These are phyloP conservation scores for Penicillium pancosmium DNA, from an alignment of 495 filamentous ascomycete genomes.

Conservation along the genomic window DNA sequence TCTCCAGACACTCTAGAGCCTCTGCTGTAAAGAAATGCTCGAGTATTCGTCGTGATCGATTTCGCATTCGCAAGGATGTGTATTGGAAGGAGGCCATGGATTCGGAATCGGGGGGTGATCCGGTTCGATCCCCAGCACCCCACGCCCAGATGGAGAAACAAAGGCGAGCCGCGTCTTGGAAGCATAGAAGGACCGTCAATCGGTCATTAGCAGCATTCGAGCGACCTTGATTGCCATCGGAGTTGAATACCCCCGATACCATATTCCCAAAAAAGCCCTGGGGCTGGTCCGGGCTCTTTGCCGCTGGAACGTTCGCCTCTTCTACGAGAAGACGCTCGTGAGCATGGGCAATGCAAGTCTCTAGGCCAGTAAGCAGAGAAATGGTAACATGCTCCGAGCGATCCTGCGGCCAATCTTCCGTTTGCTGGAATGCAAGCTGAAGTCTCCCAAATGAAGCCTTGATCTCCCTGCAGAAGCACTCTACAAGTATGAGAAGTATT, in stretches of 20 bases:
- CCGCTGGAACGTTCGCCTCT: constrained; percentile 64
- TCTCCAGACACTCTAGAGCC: constrained; percentile 93
- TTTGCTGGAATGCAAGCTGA: constrained; percentile 49
- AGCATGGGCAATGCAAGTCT: constrained; percentile 83
- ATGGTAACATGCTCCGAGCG: constrained; percentile 57
- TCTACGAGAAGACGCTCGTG: constrained; percentile 82
- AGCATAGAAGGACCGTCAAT: constrained; percentile 90
- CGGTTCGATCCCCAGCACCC: constrained; percentile 67
- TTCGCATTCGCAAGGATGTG: constrained; percentile 85
- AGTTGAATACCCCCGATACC: constrained; percentile 88
- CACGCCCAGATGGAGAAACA: constrained; percentile 96
- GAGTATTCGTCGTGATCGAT: constrained; percentile 80
- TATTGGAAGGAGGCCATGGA: constrained; percentile 86
- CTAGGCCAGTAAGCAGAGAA: constrained; percentile 81
- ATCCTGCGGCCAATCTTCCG: constrained; percentile 46
- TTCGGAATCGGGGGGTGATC: constrained; percentile 58
- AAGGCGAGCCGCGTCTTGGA: constrained; percentile 90
- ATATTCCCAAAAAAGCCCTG: constrained; percentile 97
- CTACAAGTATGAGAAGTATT: constrained; percentile 84
- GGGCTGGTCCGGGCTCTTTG: constrained; percentile 80
- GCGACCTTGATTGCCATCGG: constrained; percentile 73
- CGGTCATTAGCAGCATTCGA: constrained; percentile 87
- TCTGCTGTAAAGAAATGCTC: constrained; percentile 94
- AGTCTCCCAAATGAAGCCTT: constrained; percentile 66
- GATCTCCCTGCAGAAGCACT: constrained; percentile 81